Conservation (phyloP, 371 early-diverging fungal species). For the Saksenaea vasiformis region DNA sequence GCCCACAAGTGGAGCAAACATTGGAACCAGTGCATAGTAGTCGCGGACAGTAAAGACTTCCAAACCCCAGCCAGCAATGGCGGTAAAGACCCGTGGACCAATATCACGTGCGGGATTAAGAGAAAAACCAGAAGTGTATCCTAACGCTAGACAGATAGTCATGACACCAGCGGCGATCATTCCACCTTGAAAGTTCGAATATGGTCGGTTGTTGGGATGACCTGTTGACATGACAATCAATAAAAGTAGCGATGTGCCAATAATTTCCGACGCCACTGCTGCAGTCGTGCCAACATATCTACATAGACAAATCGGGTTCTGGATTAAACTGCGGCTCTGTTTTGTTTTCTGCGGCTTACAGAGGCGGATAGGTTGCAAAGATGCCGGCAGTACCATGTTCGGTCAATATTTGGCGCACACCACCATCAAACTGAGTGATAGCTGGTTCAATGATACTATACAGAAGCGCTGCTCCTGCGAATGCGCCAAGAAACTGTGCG, state of each 20-base stretch:
- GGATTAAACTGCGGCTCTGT: not conserved
- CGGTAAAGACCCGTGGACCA: constrained; percentile 83
- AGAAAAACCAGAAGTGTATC: constrained; percentile 77
- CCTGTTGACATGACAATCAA: constrained; percentile 73
- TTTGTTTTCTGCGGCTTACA: constrained; percentile 13
- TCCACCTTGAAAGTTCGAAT: constrained; percentile 60
- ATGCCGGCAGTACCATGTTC: constrained; percentile 65
- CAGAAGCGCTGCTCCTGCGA: constrained; percentile 70
- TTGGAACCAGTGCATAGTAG: constrained; percentile 79
- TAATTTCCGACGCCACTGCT: constrained; percentile 74
- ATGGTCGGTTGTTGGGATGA: constrained; percentile 70
- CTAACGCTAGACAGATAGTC: constrained; percentile 48
- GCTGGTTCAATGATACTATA: constrained; percentile 59
- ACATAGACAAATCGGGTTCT: not conserved
- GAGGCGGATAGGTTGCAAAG: constrained; percentile 68
- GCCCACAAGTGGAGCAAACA: constrained; percentile 78
- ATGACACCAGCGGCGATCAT: constrained; percentile 62
- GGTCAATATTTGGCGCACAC: constrained; percentile 56
- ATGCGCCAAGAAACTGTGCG: constrained; percentile 72
- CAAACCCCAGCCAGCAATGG: constrained; percentile 68
- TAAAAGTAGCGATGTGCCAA: constrained; percentile 78
- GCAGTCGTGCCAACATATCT: constrained; percentile 52
- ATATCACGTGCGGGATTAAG: constrained; percentile 91
- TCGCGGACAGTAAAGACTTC: constrained; percentile 65
- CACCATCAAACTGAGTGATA: constrained; percentile 62